Conservation (phyloP, 23 red algal species). For the Gracilaria gracilis region DNA sequence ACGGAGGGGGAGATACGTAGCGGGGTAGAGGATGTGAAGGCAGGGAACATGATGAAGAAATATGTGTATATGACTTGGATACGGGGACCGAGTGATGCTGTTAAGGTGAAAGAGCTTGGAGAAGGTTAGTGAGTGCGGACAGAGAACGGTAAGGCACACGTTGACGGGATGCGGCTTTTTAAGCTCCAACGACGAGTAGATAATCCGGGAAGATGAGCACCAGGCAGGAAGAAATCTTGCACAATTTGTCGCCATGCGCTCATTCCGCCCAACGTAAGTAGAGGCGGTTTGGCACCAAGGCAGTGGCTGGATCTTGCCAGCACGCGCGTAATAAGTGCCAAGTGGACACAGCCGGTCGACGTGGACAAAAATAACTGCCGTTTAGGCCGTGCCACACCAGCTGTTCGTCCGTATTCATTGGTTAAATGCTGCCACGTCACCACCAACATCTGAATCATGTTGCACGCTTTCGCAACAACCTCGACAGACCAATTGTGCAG, state of each 20-base stretch:
- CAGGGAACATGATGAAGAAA: background rate
- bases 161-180: background rate
- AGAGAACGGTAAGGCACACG: background rate
- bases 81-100: background rate
- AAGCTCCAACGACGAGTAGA: background rate
- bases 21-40: constrained; percentile 4
- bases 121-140: background rate
- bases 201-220: background rate
- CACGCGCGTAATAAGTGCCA: background rate
- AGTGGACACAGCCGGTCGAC: background rate
- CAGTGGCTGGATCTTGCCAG: constrained; percentile 1
- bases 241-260: background rate
- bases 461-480: no score
- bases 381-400: background rate
- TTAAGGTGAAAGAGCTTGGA: background rate
- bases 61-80: background rate
- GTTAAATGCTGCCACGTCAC: background rate
- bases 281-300: background rate
- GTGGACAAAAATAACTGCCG: background rate
- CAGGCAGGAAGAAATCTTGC: background rate
- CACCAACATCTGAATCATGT: background rate
- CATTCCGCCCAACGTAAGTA: background rate
- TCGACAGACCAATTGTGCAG: no score
- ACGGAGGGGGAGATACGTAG: background rate
- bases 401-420: background rate